Base-by-base conservation (phyloP, 108 stramenopile species). In the Cyclostephanos invisitatus region DNA sequence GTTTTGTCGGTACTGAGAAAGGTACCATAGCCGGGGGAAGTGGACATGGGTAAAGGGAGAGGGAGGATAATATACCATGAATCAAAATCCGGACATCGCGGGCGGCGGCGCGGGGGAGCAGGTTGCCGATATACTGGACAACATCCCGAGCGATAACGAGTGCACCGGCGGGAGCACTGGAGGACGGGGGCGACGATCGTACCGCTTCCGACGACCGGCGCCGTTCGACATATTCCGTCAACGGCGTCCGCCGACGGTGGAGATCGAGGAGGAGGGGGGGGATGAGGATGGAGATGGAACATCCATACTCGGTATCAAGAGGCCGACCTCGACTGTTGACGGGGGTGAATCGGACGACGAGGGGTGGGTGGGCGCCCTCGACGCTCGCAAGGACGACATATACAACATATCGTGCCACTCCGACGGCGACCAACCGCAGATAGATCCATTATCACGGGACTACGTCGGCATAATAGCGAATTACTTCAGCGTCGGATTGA, bases 401-500 rank as follows among this genome's bases (percentile, higher is more conserved):
- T 78, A 78, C 77, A 70, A 66, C n/a, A 71, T 78, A 28, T 44
- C 60, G n/a, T 5, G 47, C 7, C 71, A 70, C n/a, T n/a, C n/a
- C 3, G 20, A 62, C 20, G 24, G 55, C 3, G 75, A 68, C 12
- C 71, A 68, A 44, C 70, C 70, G 42, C 46, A 64, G 37, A 76
- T 81, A 22, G 42, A 78, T 73, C 83, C 83, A 3, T 40, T 68
- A 40, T 78, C 77, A 14, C 71, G 80, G 22, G 78, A 75, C 38
- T 80, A 80, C 44, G 37, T 83, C 42, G 83, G 83, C 2, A 66
- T 83, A 0, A 32, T 66, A 25, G 73, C 69, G 6, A 83, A 83
- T 46, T 83, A 83, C 22, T 83, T 83, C 28, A 70, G 68, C 57
- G 83, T 83, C 17, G 83, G 83, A 21, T 37, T 83, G 53, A 80